These are phyloP conservation scores for Chrysoporthe cubensis DNA, from an alignment of 2,329 filamentous ascomycete species.

Conservation along the genomic window DNA sequence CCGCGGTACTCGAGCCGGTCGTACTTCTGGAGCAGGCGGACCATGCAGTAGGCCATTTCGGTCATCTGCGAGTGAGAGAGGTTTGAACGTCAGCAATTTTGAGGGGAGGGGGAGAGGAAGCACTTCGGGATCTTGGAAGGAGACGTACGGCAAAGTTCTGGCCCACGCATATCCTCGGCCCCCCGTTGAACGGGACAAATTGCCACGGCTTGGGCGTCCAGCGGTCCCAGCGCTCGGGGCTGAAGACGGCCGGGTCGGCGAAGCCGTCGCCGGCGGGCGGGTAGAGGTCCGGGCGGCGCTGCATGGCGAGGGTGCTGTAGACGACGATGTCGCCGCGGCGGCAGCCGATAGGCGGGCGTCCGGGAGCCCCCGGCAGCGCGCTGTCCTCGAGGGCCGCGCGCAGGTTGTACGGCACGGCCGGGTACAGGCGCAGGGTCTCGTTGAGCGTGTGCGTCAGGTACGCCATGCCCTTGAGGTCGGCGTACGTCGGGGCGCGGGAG, in stretches of 20 bases:
- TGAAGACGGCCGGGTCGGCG: slow-evolving; percentile 35
- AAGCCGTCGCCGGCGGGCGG: slow-evolving; percentile 33
- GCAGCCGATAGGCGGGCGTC: slow-evolving; percentile 33
- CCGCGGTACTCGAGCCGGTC: slow-evolving; percentile 54
- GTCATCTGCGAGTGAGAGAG: slow-evolving; percentile 10
- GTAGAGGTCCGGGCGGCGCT: slow-evolving; percentile 36
- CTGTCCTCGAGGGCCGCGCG: slow-evolving; percentile 35
- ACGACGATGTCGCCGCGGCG: slow-evolving; percentile 34
- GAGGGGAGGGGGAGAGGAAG: slow-evolving; percentile 18
- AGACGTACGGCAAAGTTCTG: slow-evolving; percentile 58
- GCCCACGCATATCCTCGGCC: slow-evolving; percentile 54
- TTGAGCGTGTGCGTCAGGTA: slow-evolving; percentile 55
- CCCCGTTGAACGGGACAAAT: slow-evolving; percentile 44
- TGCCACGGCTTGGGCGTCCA: slow-evolving; percentile 39
- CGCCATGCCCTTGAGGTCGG: slow-evolving; percentile 51
- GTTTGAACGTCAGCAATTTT: background rate
- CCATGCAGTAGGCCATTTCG: slow-evolving; percentile 36
- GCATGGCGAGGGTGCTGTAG: slow-evolving; percentile 36
- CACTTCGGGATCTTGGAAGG: background rate
- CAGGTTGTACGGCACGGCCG: slow-evolving; percentile 36
- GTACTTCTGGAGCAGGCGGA: slow-evolving; percentile 63
- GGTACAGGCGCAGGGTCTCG: slow-evolving; percentile 36
- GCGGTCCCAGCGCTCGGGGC: slow-evolving; percentile 38
- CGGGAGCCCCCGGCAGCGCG: slow-evolving; percentile 31
- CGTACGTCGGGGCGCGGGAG: slow-evolving; percentile 48